Evolutionary conservation across 2,329 filamentous ascomycete genomes (phyloP).

Genomic region (Aspergillus amoenus): DNA sequence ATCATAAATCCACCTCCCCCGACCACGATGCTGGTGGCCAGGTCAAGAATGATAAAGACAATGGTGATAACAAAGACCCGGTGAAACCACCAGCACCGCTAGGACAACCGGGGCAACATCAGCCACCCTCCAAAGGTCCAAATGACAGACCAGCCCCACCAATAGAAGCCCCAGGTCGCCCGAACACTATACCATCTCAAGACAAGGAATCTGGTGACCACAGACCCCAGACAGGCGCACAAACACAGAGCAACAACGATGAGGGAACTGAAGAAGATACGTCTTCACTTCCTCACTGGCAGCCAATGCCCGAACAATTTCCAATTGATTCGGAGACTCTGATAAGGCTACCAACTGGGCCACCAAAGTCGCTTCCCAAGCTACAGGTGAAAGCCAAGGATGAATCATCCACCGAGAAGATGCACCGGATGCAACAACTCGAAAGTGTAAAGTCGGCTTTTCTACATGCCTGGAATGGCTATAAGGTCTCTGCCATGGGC

Average conservation of each 20-base stretch:
- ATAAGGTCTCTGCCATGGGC: constrained; percentile 75
- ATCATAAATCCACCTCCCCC: constrained; percentile 7
- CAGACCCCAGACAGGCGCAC: constrained; percentile 16
- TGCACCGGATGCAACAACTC: constrained; percentile 64
- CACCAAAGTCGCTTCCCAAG: constrained; percentile 67
- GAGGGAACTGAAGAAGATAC: constrained; percentile 26
- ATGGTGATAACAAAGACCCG: not conserved
- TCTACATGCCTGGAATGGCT: constrained; percentile 76
- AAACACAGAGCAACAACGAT: constrained; percentile 36
- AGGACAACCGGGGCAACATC: constrained; percentile 4
- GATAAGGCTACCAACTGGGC: constrained; percentile 72
- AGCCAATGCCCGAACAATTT: constrained; percentile 71
- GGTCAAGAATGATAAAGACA: not conserved
- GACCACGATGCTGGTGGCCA: constrained; percentile 1
- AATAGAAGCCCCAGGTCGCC: not conserved
- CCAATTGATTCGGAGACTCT: constrained; percentile 70
- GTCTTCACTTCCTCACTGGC: constrained; percentile 63
- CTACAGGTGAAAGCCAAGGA: constrained; percentile 71
- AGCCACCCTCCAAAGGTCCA: not conserved
- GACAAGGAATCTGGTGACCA: constrained; percentile 1
- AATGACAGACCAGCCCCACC: not conserved
- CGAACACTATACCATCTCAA: constrained; percentile 2
- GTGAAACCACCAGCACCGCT: not conserved
- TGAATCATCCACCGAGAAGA: constrained; percentile 61
- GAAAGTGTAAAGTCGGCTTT: constrained; percentile 71